Conservation (phyloP, 768 basidiomycete species). For the Neoboletus brunneissimus region DNA sequence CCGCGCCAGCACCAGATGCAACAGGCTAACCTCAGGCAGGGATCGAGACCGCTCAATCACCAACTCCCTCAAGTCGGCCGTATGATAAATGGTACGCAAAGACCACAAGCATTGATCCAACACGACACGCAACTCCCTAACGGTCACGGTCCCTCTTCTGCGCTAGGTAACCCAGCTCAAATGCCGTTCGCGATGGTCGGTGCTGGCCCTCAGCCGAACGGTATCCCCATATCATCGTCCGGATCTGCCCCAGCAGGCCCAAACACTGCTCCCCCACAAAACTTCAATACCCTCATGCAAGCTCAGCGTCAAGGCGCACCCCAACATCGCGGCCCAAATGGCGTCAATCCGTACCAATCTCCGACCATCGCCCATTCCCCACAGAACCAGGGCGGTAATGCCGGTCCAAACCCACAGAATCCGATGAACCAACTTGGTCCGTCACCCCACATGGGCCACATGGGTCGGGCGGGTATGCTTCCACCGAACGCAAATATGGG, state of each 20-base stretch:
- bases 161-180: constrained; percentile 21
- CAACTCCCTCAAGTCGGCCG: constrained; percentile 28
- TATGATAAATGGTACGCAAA: constrained; percentile 35
- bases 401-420: constrained; percentile 32
- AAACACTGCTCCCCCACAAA: constrained; percentile 32
- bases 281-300: constrained; percentile 34
- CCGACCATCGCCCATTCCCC: constrained; percentile 65
- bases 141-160: constrained; percentile 16
- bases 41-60: constrained; percentile 23
- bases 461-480: constrained; percentile 46
- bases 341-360: constrained; percentile 53
- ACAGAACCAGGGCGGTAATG: constrained; percentile 41
- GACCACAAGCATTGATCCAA: constrained; percentile 14
- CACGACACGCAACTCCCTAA: constrained; percentile 28
- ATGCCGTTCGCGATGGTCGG: constrained; percentile 29
- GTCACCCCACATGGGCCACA: constrained; percentile 49
- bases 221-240: constrained; percentile 36
- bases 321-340: constrained; percentile 47
- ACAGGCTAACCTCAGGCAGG: constrained; percentile 34
- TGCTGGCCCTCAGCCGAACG: constrained; percentile 43
- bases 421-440: constrained; percentile 52
- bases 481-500: constrained; percentile 43
- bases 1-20: constrained; percentile 37
- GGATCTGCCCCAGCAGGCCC: constrained; percentile 27
- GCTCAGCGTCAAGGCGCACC: constrained; percentile 32